phyloP scores from a whole-genome alignment of 257 asterid species.

The Scutellaria baicalensis region DNA sequence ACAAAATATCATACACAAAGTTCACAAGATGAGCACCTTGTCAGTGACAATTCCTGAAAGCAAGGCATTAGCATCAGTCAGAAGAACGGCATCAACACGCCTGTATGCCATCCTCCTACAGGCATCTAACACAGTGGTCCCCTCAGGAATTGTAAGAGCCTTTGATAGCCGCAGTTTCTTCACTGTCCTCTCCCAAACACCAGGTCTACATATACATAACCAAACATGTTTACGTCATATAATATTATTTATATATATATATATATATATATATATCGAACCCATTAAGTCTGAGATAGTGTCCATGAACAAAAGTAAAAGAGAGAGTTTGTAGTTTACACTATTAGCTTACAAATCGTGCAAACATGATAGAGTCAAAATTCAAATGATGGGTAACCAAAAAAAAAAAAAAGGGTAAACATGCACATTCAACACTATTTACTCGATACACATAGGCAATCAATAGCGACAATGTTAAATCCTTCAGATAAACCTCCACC shows the following conservation, averaged over 20 bases:
- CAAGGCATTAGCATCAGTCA: constrained; percentile 85
- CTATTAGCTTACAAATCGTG: neutral
- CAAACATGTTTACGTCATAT: neutral
- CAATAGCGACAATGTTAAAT: neutral
- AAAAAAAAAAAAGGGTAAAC: neutral
- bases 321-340: neutral
- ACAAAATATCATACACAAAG: neutral
- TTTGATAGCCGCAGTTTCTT: constrained; percentile 84
- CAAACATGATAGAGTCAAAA: neutral
- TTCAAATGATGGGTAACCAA: neutral
- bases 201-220: constrained; percentile 32
- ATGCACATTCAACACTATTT: neutral
- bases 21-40: constrained; percentile 38
- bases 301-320: neutral
- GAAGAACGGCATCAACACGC: constrained; percentile 84
- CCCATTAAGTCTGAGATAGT: neutral
- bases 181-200: constrained; percentile 84
- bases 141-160: constrained; percentile 96
- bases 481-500: neutral
- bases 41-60: constrained; percentile 98
- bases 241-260: no score
- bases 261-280: no score
- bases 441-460: neutral
- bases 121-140: constrained; percentile 86
- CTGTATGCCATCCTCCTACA: constrained; percentile 93